A percentile compares a stretch with the other conserved stretches of the same genome.
phyloP scores from a whole-genome alignment of 148 eudicot genomes.

The Dysphania ambrosioides region DNA sequence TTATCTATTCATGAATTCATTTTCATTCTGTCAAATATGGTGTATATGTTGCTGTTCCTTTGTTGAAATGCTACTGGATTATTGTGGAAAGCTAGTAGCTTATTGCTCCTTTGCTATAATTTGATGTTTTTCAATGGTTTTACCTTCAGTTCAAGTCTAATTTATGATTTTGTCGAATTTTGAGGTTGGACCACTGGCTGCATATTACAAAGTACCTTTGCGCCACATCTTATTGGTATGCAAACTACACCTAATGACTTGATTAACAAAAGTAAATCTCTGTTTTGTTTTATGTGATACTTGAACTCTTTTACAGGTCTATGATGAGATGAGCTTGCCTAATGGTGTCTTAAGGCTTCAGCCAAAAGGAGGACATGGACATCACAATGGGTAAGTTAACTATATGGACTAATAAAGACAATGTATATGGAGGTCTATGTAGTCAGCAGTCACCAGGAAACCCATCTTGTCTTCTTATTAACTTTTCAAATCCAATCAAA shows the following conservation, averaged over 20 bases:
- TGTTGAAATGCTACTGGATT: no score
- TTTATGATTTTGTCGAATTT: slow-evolving; percentile 14
- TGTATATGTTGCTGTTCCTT: no score
- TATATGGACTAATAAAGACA: neutral
- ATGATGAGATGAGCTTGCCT: slow-evolving; percentile 96
- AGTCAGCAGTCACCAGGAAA: neutral
- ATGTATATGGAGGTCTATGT: no score
- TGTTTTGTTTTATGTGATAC: neutral
- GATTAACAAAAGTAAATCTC: neutral
- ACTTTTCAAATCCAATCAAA: neutral
- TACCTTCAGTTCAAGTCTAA: neutral
- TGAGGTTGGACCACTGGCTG: slow-evolving; percentile 92
- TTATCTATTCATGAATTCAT: neutral
- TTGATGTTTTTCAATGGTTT: neutral
- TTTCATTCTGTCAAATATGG: neutral
- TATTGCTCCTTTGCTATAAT: neutral
- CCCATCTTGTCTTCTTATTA: neutral
- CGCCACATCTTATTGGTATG: slow-evolving; percentile 85
- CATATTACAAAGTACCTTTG: slow-evolving; percentile 88
- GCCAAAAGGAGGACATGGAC: slow-evolving; percentile 94
- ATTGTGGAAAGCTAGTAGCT: neutral
- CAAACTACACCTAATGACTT: neutral
- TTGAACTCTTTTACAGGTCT: slow-evolving; percentile 41
- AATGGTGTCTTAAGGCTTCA: slow-evolving; percentile 94
- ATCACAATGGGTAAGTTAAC: slow-evolving; percentile 81